Conservation (phyloP, 2,329 filamentous ascomycete species). For the Exophiala dermatitidis region DNA sequence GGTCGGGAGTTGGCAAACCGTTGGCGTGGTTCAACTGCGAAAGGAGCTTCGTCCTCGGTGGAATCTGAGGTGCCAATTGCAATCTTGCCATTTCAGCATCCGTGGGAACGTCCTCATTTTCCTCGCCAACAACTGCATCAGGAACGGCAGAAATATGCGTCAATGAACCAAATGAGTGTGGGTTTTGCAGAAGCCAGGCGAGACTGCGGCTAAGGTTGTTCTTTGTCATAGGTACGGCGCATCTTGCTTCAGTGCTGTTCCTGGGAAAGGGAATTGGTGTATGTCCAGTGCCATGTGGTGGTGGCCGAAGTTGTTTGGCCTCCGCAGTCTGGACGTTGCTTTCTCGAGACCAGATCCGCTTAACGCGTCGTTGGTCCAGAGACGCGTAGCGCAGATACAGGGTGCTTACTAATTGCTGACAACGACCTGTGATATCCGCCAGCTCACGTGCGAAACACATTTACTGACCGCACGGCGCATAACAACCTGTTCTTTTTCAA, state of each 20-base stretch:
- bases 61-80: conserved; percentile 36
- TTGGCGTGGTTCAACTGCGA: conserved; percentile 7
- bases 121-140: conserved; percentile 2
- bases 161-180: conserved; percentile 30
- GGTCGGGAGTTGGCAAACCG: conserved; percentile 22
- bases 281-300: neutral
- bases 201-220: conserved; percentile 42
- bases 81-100: conserved; percentile 39
- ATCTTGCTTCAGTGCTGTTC: conserved; percentile 8
- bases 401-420: neutral
- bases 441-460: no score
- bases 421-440: no score
- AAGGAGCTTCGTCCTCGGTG: conserved; percentile 37
- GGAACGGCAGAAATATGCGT: conserved; percentile 18
- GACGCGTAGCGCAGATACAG: neutral
- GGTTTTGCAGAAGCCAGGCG: conserved; percentile 39
- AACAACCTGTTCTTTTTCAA: no score
- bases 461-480: no score
- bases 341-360: neutral
- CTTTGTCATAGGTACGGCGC: conserved; percentile 40
- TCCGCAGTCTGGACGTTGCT: neutral
- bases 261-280: neutral
- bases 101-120: conserved; percentile 12
- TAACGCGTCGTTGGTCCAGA: neutral
- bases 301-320: conserved; percentile 1